Conservation (phyloP, 2,329 filamentous ascomycete genomes). For the Dothistroma septosporum region DNA sequence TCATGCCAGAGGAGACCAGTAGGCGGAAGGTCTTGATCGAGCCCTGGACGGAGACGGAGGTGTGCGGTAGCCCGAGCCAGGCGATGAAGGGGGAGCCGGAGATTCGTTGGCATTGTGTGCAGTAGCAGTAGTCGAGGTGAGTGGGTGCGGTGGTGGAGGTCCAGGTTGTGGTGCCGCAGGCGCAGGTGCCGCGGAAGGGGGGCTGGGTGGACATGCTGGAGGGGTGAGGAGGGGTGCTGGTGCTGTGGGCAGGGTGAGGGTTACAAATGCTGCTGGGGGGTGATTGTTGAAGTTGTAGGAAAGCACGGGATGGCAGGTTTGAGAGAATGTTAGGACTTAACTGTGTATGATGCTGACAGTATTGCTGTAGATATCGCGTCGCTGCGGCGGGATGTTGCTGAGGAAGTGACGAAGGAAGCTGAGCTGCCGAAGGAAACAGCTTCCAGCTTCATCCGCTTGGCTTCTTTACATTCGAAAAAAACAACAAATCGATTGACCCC, state of each 20-base stretch:
- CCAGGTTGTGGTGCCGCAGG: constrained; percentile 17
- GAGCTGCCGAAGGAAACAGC: background rate
- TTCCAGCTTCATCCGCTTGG: background rate
- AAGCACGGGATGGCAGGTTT: background rate
- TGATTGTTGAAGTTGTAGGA: background rate
- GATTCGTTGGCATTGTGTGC: constrained; percentile 22
- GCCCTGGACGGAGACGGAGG: constrained; percentile 3
- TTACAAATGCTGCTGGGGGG: too few species aligned
- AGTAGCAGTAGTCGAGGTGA: constrained; percentile 24
- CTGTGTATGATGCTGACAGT: background rate
- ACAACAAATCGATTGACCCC: too few species aligned
- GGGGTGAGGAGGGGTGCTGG: background rate
- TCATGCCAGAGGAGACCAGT: constrained; percentile 4
- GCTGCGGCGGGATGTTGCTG: background rate
- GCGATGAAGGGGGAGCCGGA: constrained; percentile 22
- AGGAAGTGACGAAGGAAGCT: background rate
- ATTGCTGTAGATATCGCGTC: background rate
- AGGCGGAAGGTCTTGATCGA: constrained; percentile 8
- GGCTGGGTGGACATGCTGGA: background rate
- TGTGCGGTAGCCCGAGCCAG: constrained; percentile 18
- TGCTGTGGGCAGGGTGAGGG: background rate
- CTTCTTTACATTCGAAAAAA: too few species aligned
- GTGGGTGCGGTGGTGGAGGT: constrained; percentile 9
- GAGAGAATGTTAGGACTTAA: background rate
- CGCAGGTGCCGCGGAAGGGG: constrained; percentile 14